A percentile compares a stretch with the other conserved stretches of the same genome.
Evolutionary conservation across 805 yeast genomes (phyloP).

Genomic region (Myxozyma kluyveri): DNA sequence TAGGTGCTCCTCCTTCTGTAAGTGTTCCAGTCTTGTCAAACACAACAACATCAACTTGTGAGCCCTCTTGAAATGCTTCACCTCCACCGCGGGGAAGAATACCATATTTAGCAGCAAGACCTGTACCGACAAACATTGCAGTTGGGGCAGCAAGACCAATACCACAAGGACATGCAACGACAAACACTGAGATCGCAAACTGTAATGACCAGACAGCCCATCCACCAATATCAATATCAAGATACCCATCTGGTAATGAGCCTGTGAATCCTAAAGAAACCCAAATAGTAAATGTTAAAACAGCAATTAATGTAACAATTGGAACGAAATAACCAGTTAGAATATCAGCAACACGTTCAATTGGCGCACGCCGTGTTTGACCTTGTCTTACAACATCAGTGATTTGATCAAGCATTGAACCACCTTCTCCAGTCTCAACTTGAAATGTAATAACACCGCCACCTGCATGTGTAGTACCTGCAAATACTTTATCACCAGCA

Average conservation of each 20-base stretch:
- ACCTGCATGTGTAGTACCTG: conserved; percentile 71
- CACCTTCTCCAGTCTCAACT: conserved; percentile 58
- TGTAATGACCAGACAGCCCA: conserved; percentile 77
- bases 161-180: conserved; percentile 84
- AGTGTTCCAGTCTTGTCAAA: conserved; percentile 80
- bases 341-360: conserved; percentile 65
- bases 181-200: conserved; percentile 76
- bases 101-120: conserved; percentile 74
- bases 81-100: conserved; percentile 80
- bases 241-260: conserved; percentile 51
- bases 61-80: conserved; percentile 75
- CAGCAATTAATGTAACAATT: conserved; percentile 56
- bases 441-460: conserved; percentile 52
- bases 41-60: conserved; percentile 59
- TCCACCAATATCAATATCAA: conserved; percentile 67
- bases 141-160: conserved; percentile 84
- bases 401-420: conserved; percentile 67
- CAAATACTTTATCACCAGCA: conserved; percentile 64
- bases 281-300: conserved; percentile 70
- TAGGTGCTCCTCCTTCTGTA: conserved; percentile 60
- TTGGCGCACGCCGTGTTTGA: conserved; percentile 68
- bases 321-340: conserved; percentile 75
- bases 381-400: conserved; percentile 70
- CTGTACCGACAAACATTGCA: conserved; percentile 75
- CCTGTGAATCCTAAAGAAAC: conserved; percentile 55